These are phyloP conservation scores for Bruguiera sexangula DNA, from an alignment of 345 rosid species.

Conservation along the genomic window DNA sequence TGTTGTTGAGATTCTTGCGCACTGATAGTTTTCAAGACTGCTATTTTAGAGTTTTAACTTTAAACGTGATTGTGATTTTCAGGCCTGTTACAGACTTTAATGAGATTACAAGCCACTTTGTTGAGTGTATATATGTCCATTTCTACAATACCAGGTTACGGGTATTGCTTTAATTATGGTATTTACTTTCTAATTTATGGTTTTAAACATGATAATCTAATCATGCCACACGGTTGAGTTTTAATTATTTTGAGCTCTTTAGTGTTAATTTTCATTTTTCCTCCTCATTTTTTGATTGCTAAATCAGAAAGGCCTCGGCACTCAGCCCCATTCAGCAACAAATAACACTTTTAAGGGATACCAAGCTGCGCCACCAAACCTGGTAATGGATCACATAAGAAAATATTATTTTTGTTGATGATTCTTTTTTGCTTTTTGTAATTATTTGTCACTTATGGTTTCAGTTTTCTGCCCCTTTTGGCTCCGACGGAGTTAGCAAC, in stretches of 20 bases:
- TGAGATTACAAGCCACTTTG: slow-evolving; percentile 76
- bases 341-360: slow-evolving; percentile 42
- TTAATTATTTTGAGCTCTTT: background rate
- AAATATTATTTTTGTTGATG: background rate
- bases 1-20: no score
- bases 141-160: slow-evolving; percentile 63
- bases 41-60: slow-evolving; percentile 14
- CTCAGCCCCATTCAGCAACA: slow-evolving; percentile 51
- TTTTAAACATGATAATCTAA: background rate
- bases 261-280: background rate
- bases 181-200: background rate
- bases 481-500: slow-evolving; percentile 37
- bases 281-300: background rate
- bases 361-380: slow-evolving; percentile 50
- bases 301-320: slow-evolving; percentile 32
- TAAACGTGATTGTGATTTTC: slow-evolving; percentile 24
- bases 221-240: background rate
- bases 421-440: slow-evolving; percentile 4
- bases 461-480: slow-evolving; percentile 44
- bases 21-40: background rate
- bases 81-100: slow-evolving; percentile 88
- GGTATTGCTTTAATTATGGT: slow-evolving; percentile 47
- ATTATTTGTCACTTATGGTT: slow-evolving; percentile 7
- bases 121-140: slow-evolving; percentile 88
- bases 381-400: slow-evolving; percentile 35